Evolutionary conservation across 2,329 filamentous ascomycete species (phyloP), one percentile per base, ranked within the genome.

Genomic region (Fusarium setosum): DNA sequence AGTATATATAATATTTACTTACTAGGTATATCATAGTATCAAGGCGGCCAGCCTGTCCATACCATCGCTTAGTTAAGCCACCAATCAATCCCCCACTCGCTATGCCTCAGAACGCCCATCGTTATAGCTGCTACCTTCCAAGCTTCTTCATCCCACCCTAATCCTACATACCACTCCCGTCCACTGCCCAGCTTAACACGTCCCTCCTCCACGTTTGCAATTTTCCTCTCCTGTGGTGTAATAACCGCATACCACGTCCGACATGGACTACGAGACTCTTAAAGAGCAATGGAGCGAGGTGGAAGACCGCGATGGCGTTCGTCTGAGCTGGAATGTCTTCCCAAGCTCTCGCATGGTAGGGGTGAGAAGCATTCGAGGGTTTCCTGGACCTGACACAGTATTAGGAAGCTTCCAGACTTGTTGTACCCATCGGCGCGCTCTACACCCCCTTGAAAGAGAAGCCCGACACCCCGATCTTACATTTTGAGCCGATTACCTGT

Each of bases 261-360:
- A 49, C 45, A 97, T 97, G 94, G 94, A 97, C 78, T 97, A 93
- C 85, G 94, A 97, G 79, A 87, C 90, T 71, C 83, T 97, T 71
- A 97, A 97, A 83, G 94, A 97, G 81, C 92, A 95, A 83, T 97
- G 94, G 94, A 93, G 91, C 75, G 94, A 97, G 79, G 90, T 97
- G 59, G 96, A 99, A 83, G 96, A 99, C 76, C 90, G 93, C 72
- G 96, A 99, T 88, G 96, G 96, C 63, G 89, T 98, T 75, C 90
- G 96, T 66, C 86, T 99, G 69, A 97, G 95, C 81, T 99, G 96
- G 96, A 99, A 99, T 78, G 96, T 96, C 63, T 97, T 99, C 75
- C 96, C 96, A 48, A 97, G 94, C 83, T 95, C 95, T 75, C 93
- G 96, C 78, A 97, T 99, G 94, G 94, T 93, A 73, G 72, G 86